Base-by-base conservation (phyloP, 2,329 filamentous ascomycete species). In the Epicoccum nigrum region DNA sequence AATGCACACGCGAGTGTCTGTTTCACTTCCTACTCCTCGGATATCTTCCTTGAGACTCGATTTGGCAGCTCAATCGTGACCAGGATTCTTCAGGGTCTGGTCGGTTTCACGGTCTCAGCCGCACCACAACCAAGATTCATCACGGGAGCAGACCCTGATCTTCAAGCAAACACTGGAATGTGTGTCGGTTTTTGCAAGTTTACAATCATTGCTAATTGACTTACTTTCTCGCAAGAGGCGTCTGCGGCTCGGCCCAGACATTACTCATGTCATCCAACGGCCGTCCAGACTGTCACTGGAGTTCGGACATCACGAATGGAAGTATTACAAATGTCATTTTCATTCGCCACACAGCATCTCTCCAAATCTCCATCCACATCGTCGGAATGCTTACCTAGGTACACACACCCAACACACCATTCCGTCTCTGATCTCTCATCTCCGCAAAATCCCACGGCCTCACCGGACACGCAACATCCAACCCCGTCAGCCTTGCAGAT, bases 401-500 rank as follows among this genome's bases (percentile, higher is more conserved):
- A n/a, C n/a, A 16, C 16, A 15, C 21, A 11, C 11, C 15, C 16
- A 33, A 43, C 41, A 11, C 28, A 43, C 42, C 38, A 32, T 42
- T 31, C 42, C 32, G 17, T 39, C 27, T 23, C 16, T 32, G 8
- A 9, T 16, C 8, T 11, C 31, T 52, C 43, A 46, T 46, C 38
- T 46, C 43, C 49, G 35, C 37, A 38, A n/a, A 5, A 21, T 31
- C 19, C 2, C 23, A 28, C 23, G 27, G 33, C 30, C 31, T 46
- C 43, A 27, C 49, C 30, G 37, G 23, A 28, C 13, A 11, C 34
- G n/a, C 23, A 28, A 13, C 15, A 11, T 25, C 21, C 15, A 37
- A 41, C 25, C 19, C n/a, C 31, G 4, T 25, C 49, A 52, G 43
- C 43, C 49, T 33, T 42, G 44, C 33, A 47, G 49, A 43, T 47